Conservation (phyloP, 73 alveolate genomes). For the Paramecium pentaurelia region DNA sequence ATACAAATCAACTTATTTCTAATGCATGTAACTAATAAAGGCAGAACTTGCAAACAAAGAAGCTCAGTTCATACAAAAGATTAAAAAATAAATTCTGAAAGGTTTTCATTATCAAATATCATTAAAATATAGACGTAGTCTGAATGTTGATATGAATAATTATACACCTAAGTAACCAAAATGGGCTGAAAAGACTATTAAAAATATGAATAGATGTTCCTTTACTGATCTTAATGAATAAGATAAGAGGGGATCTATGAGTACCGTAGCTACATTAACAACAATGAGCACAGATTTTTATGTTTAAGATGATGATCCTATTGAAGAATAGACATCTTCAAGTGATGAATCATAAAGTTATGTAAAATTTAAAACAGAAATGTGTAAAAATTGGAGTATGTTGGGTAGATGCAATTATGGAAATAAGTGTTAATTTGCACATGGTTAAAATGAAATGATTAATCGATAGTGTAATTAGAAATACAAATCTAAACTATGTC, state of each 20-base stretch:
- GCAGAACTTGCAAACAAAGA: not conserved
- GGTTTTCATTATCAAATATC: not conserved
- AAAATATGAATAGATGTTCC: not conserved
- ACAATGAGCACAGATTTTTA: slow-evolving; percentile 18
- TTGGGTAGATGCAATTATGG: slow-evolving; percentile 87
- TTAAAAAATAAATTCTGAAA: not conserved
- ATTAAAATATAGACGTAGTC: not conserved
- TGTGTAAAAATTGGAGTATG: slow-evolving; percentile 95
- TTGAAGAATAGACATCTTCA: not conserved
- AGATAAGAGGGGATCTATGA: slow-evolving; percentile 15
- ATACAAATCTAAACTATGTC: slow-evolving; percentile 85
- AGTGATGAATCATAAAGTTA: not conserved
- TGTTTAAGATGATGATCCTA: not conserved
- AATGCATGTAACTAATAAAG: not conserved
- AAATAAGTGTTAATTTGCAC: slow-evolving; percentile 92
- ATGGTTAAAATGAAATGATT: slow-evolving; percentile 82
- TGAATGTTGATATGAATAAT: not conserved
- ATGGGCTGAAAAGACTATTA: not conserved
- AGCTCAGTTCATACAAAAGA: not conserved
- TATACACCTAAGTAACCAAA: not conserved
- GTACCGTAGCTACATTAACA: not conserved
- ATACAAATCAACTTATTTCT: not conserved
- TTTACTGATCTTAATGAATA: not conserved
- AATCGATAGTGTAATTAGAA: slow-evolving; percentile 65
- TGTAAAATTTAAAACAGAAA: slow-evolving; percentile 88